Conservation (phyloP, 108 stramenopile genomes). For the Mayamaea pseudoterrestris region DNA sequence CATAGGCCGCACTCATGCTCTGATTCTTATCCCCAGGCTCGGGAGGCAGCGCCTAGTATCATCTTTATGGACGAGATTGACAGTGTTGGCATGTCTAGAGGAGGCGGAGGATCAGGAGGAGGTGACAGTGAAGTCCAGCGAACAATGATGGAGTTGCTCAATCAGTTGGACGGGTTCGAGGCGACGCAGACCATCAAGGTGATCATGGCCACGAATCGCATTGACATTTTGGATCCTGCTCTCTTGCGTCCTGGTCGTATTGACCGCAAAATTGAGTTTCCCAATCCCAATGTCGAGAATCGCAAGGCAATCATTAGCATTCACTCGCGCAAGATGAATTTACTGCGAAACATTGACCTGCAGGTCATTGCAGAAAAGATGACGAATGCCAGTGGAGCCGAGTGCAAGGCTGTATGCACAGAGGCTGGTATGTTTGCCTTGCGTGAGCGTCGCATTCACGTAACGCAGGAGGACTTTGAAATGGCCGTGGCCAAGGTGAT, state of each 20-base stretch:
- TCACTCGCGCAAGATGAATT: conserved; percentile 96
- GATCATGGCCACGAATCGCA: conserved; percentile 95
- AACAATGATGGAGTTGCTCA: conserved; percentile 98
- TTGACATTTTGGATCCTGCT: conserved; percentile 95
- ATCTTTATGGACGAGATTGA: conserved; percentile 99
- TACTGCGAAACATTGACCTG: conserved; percentile 93
- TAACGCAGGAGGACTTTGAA: conserved; percentile 99
- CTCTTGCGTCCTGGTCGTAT: conserved; percentile 91
- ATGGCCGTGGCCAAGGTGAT: conserved; percentile 99
- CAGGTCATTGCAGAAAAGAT: conserved; percentile 89
- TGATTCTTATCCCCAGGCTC: too few relatives aligned
- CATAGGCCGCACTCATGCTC: too few relatives aligned
- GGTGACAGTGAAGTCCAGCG: conserved; percentile 98
- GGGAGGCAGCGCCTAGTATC: conserved; percentile 96
- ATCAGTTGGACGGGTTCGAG: conserved; percentile 99
- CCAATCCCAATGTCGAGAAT: conserved; percentile 84
- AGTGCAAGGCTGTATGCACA: conserved; percentile 99
- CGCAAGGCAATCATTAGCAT: conserved; percentile 90
- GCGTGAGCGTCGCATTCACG: conserved; percentile 95
- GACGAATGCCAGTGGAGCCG: conserved; percentile 92
- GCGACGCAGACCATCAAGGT: conserved; percentile 99
- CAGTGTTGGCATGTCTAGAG: conserved; percentile 85
- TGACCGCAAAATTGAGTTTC: conserved; percentile 97
- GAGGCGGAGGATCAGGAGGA: conserved; percentile 67
- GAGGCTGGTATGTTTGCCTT: conserved; percentile 99